phyloP scores from a whole-genome alignment of 163 green algal genomes.

The Prototheca stagnorum region DNA sequence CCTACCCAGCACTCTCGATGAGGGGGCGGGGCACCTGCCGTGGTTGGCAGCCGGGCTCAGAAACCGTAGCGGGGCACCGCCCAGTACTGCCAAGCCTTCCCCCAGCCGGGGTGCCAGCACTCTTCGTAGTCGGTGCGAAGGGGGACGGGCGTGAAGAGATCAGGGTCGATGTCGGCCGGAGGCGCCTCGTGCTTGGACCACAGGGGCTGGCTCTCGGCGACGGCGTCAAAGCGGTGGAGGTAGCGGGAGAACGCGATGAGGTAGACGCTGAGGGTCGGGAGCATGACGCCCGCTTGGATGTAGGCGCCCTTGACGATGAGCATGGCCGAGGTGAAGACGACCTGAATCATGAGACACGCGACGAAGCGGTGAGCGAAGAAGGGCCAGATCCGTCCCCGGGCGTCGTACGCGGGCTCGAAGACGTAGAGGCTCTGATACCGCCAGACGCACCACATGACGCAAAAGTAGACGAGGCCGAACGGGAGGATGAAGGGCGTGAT shows the following conservation, averaged over 20 bases:
- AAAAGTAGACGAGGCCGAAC: constrained; percentile 5
- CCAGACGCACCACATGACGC: constrained; percentile 3
- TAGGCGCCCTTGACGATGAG: constrained; percentile 14
- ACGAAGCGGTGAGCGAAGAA: constrained; percentile 13
- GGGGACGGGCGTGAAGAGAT: background rate
- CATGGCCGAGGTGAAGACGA: constrained; percentile 5
- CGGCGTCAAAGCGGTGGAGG: background rate
- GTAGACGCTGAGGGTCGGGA: constrained; percentile 4
- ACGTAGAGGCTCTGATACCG: constrained; percentile 9
- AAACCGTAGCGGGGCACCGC: constrained; percentile 2
- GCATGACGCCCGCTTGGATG: constrained; percentile 11
- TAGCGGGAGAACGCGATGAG: constrained; percentile 6
- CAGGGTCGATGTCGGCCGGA: background rate
- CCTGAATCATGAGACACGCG: constrained; percentile 5
- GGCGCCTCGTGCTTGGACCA: background rate
- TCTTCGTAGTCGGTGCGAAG: constrained; percentile 1
- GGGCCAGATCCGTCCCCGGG: constrained; percentile 9
- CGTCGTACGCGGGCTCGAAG: constrained; percentile 1
- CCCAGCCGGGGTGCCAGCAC: constrained; percentile 20
- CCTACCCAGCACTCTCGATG: too few species aligned
- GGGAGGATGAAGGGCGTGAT: constrained; percentile 12
- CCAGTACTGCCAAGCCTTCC: constrained; percentile 21
- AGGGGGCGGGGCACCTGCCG: too few species aligned
- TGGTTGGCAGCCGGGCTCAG: too few species aligned
- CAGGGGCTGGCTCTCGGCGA: background rate